phyloP scores from a whole-genome alignment of 2,329 filamentous ascomycete species.

The Cladobotryum mycophilum region DNA sequence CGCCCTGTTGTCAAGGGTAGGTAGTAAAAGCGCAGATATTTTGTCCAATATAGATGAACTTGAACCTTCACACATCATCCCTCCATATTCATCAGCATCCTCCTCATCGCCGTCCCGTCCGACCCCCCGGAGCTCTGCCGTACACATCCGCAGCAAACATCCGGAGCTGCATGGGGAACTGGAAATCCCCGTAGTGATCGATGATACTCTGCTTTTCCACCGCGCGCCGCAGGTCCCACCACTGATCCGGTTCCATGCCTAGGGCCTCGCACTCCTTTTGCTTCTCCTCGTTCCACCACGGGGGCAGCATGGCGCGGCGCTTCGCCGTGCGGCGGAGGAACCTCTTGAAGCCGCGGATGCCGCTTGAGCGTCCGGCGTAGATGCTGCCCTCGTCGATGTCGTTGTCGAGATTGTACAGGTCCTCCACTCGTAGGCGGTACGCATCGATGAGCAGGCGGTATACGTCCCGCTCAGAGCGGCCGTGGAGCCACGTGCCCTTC shows the following conservation, averaged over 20 bases:
- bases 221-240: slow-evolving; percentile 16
- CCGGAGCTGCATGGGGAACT: slow-evolving; percentile 44
- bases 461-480: slow-evolving; percentile 36
- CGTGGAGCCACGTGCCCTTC: slow-evolving; percentile 36
- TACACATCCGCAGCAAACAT: slow-evolving; percentile 40
- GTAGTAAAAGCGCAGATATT: no score
- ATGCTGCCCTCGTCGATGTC: slow-evolving; percentile 22
- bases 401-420: slow-evolving; percentile 25
- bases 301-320: slow-evolving; percentile 30
- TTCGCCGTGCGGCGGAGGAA: slow-evolving; percentile 29
- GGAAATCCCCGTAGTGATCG: slow-evolving; percentile 36
- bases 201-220: slow-evolving; percentile 31
- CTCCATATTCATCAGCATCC: slow-evolving; percentile 20
- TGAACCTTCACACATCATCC: no score
- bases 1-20: no score
- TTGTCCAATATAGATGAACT: no score
- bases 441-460: slow-evolving; percentile 41
- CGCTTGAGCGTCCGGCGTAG: slow-evolving; percentile 19
- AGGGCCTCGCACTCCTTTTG: slow-evolving; percentile 30
- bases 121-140: slow-evolving; percentile 23
- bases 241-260: slow-evolving; percentile 23
- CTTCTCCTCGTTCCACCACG: slow-evolving; percentile 39
- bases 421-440: slow-evolving; percentile 41
- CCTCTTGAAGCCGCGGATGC: slow-evolving; percentile 26
- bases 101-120: slow-evolving; percentile 19